Percentiles rank a stretch among this genome's conserved stretches.
Evolutionary conservation across 2,329 filamentous ascomycete species (phyloP).

Genomic region (Sclerotinia glacialis): DNA sequence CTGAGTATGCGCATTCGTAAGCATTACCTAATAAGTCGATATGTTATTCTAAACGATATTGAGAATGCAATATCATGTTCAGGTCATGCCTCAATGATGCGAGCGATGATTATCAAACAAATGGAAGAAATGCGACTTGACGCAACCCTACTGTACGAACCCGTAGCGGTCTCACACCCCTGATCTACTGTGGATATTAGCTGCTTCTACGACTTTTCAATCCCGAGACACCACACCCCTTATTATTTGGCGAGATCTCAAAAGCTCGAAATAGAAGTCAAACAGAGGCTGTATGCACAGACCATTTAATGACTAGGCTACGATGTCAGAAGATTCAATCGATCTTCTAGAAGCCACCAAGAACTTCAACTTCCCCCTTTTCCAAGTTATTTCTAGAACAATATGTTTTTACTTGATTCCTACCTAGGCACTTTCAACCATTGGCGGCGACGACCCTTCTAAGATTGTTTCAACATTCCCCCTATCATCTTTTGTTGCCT

Average conservation of each 20-base stretch:
- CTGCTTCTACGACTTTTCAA: not conserved
- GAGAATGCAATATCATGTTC: slow-evolving; percentile 11
- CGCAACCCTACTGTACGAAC: slow-evolving; percentile 12
- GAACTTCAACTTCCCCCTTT: not conserved
- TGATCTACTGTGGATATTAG: slow-evolving; percentile 2
- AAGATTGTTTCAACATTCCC: not conserved
- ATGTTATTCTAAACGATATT: not conserved
- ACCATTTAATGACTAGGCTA: slow-evolving; percentile 2
- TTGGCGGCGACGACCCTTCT: not conserved
- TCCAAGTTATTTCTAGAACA: not conserved
- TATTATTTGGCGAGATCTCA: slow-evolving; percentile 12
- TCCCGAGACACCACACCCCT: slow-evolving; percentile 5
- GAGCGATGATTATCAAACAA: slow-evolving; percentile 13
- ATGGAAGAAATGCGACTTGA: not conserved
- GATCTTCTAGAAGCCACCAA: slow-evolving; percentile 15
- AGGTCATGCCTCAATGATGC: not conserved
- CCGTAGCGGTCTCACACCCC: slow-evolving; percentile 14
- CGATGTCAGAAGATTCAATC: not conserved
- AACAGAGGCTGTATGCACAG: slow-evolving; percentile 11
- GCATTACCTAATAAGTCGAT: slow-evolving; percentile 10
- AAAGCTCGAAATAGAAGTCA: slow-evolving; percentile 17
- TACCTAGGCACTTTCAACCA: not conserved
- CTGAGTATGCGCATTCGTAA: slow-evolving; percentile 7
- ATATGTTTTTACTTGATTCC: not conserved
- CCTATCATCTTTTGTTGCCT: not conserved